Conservation (phyloP, 805 yeast genomes). For the Pichia insulana region DNA sequence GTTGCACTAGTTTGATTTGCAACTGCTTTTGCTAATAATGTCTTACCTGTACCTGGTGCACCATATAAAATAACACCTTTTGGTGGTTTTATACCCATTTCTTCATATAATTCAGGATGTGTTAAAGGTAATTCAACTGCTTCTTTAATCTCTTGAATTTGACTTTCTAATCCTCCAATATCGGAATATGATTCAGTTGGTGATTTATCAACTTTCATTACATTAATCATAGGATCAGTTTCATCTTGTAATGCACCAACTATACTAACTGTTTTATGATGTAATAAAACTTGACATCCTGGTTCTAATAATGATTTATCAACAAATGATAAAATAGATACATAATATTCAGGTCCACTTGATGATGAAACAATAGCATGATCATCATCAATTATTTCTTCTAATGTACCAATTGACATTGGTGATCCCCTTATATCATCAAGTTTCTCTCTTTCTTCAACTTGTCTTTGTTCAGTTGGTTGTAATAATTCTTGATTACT, state of each 20-base stretch:
- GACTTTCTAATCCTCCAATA: slow-evolving; percentile 92
- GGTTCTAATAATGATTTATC: slow-evolving; percentile 95
- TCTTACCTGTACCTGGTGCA: slow-evolving; percentile 97
- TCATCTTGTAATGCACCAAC: slow-evolving; percentile 99
- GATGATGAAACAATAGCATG: slow-evolving; percentile 96
- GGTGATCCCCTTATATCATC: slow-evolving; percentile 96
- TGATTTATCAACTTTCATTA: slow-evolving; percentile 95
- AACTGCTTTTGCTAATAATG: slow-evolving; percentile 92
- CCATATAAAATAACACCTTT: slow-evolving; percentile 96
- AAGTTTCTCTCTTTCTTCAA: slow-evolving; percentile 89
- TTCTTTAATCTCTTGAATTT: slow-evolving; percentile 96
- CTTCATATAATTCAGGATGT: slow-evolving; percentile 94
- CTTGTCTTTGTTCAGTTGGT: slow-evolving; percentile 94
- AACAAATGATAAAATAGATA: slow-evolving; percentile 89
- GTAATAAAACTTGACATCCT: slow-evolving; percentile 90
- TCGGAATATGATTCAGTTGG: slow-evolving; percentile 96
- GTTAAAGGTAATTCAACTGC: slow-evolving; percentile 93
- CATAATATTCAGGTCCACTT: slow-evolving; percentile 96
- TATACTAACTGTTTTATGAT: slow-evolving; percentile 89
- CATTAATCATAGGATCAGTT: slow-evolving; percentile 95
- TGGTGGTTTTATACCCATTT: slow-evolving; percentile 98
- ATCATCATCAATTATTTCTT: slow-evolving; percentile 96
- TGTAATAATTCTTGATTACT: slow-evolving; percentile 89
- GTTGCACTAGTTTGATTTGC: slow-evolving; percentile 98
- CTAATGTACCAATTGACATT: slow-evolving; percentile 91